Conservation (phyloP, 768 basidiomycete genomes). For the Hygrophoropsis aurantiaca region DNA sequence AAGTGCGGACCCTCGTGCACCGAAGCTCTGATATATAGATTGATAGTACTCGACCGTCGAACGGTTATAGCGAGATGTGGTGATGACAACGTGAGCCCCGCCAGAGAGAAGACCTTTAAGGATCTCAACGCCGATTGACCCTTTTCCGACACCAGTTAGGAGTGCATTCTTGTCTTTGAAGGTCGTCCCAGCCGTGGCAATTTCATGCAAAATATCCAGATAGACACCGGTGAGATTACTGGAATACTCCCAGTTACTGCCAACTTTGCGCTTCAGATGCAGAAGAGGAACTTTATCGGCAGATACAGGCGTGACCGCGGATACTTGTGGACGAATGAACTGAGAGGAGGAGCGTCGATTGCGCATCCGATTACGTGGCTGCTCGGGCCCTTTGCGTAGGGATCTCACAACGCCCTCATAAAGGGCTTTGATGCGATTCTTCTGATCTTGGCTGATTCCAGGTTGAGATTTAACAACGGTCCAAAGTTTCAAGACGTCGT, state of each 20-base stretch:
- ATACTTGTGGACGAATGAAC: slow-evolving; percentile 91
- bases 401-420: slow-evolving; percentile 97
- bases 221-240: slow-evolving; percentile 95
- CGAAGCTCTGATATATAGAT: slow-evolving; percentile 93
- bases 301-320: slow-evolving; percentile 69
- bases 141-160: slow-evolving; percentile 96
- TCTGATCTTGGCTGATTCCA: slow-evolving; percentile 95
- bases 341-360: slow-evolving; percentile 92
- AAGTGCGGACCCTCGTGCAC: slow-evolving; percentile 93
- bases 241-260: slow-evolving; percentile 94
- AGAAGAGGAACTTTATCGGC: slow-evolving; percentile 91
- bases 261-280: slow-evolving; percentile 96
- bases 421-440: slow-evolving; percentile 89
- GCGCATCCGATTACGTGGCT: slow-evolving; percentile 54
- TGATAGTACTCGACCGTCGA: slow-evolving; percentile 98
- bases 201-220: slow-evolving; percentile 95
- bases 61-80: slow-evolving; percentile 96
- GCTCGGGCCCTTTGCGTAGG: slow-evolving; percentile 75
- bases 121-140: slow-evolving; percentile 97
- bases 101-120: slow-evolving; percentile 95
- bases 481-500: slow-evolving; percentile 96
- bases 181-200: slow-evolving; percentile 96
- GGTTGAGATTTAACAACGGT: slow-evolving; percentile 96
- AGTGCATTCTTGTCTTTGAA: slow-evolving; percentile 99
- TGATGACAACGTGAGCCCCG: slow-evolving; percentile 95